Conservation (phyloP, 2,329 filamentous ascomycete genomes). For the Chaetothyriales sp. region DNA sequence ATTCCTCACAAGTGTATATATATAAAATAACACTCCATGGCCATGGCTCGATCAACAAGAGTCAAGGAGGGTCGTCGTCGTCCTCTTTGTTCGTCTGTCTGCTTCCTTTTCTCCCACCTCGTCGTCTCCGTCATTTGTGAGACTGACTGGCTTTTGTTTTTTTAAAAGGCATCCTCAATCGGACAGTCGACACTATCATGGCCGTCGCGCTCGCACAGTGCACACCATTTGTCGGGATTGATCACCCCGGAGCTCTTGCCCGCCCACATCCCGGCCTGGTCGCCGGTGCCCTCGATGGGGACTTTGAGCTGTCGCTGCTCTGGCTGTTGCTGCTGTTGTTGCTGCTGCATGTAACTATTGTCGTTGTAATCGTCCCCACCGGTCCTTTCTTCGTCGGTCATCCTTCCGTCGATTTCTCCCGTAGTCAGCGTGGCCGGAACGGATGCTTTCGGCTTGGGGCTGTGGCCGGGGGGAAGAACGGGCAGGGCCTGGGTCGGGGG, state of each 20-base stretch:
- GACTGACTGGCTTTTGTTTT: too few relatives aligned
- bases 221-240: constrained; percentile 88
- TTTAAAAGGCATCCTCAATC: constrained; percentile 50
- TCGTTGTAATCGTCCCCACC: neutral
- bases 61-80: too few relatives aligned
- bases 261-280: constrained; percentile 44
- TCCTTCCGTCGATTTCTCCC: neutral
- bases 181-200: constrained; percentile 94
- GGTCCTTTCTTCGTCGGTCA: neutral
- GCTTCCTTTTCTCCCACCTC: too few relatives aligned
- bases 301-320: neutral
- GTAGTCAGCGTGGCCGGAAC: neutral
- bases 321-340: neutral
- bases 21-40: too few relatives aligned
- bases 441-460: neutral
- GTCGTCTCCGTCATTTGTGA: too few relatives aligned
- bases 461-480: constrained; percentile 3
- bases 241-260: constrained; percentile 65
- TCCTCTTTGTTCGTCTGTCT: too few relatives aligned
- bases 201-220: constrained; percentile 86
- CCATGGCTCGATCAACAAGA: too few relatives aligned
- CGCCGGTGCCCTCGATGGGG: constrained; percentile 28
- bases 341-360: neutral
- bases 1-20: too few relatives aligned
- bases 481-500: constrained; percentile 5